Percentiles rank a stretch among this genome's conserved stretches.
phyloP scores from a whole-genome alignment of 371 early-diverging fungal species.

The Rhizopus microsporus region DNA sequence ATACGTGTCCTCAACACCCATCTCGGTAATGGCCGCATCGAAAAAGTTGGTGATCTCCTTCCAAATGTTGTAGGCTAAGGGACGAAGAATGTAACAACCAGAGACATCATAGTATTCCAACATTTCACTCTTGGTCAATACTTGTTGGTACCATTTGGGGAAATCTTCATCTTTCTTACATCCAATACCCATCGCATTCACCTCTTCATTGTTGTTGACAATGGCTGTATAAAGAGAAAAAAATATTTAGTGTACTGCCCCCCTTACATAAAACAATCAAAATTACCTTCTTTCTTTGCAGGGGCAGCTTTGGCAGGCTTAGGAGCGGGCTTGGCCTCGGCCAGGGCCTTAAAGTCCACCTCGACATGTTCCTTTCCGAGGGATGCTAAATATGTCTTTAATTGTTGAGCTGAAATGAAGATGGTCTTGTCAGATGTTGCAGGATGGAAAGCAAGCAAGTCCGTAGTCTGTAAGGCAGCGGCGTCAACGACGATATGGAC shows the following conservation, averaged over 20 bases:
- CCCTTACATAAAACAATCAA: neutral
- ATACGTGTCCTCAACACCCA: conserved; percentile 98
- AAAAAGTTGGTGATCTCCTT: conserved; percentile 95
- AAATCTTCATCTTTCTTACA: conserved; percentile 94
- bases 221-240: conserved; percentile 14
- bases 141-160: conserved; percentile 94
- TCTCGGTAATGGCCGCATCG: conserved; percentile 85
- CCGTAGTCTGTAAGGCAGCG: conserved; percentile 33
- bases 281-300: conserved; percentile 45
- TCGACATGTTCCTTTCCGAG: conserved; percentile 39
- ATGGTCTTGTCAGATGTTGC: conserved; percentile 55
- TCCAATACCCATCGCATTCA: conserved; percentile 88
- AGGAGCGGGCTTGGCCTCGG: conserved; percentile 44
- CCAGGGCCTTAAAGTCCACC: conserved; percentile 50
- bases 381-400: conserved; percentile 49
- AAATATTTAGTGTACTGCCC: neutral
- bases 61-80: conserved; percentile 98
- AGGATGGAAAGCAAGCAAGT: conserved; percentile 63
- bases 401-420: conserved; percentile 52
- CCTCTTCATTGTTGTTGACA: conserved; percentile 45
- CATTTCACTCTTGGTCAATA: conserved; percentile 96
- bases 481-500: conserved; percentile 64
- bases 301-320: conserved; percentile 30
- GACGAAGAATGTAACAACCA: conserved; percentile 99
- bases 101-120: conserved; percentile 99